Evolutionary conservation across 176 grass and related monocot genomes (phyloP).

Genomic region (Thalia dealbata): DNA sequence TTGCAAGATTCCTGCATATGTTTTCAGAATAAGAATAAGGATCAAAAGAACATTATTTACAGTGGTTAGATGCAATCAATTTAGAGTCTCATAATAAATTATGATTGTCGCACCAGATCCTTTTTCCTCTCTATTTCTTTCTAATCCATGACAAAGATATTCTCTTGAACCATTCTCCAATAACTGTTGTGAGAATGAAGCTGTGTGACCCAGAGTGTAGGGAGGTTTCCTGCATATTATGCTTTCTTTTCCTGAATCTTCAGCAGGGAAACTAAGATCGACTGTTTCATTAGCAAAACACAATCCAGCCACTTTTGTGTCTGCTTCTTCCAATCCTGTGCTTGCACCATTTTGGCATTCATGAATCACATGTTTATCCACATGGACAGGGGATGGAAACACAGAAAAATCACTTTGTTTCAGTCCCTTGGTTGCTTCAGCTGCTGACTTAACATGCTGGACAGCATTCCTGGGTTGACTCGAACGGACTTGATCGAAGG

Average conservation of each 20-base stretch:
- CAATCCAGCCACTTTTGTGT: constrained; percentile 29
- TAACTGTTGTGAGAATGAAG: constrained; percentile 43
- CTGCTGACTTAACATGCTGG: constrained; percentile 41
- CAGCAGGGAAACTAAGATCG: constrained; percentile 41
- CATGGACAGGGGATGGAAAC: constrained; percentile 12
- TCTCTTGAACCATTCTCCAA: constrained; percentile 44
- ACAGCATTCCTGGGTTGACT: constrained; percentile 40
- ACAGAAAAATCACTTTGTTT: constrained; percentile 44
- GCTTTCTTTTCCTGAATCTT: constrained; percentile 50
- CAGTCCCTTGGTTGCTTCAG: constrained; percentile 53
- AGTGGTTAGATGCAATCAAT: constrained; percentile 28
- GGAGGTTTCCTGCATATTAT: constrained; percentile 52
- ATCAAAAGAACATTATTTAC: background rate
- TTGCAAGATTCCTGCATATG: constrained; percentile 32
- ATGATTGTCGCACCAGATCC: constrained; percentile 56
- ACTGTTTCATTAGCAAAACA: constrained; percentile 28
- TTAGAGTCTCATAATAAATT: constrained; percentile 16
- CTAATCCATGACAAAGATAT: constrained; percentile 40
- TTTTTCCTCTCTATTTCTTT: constrained; percentile 48
- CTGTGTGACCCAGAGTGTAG: constrained; percentile 34
- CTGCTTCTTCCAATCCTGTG: constrained; percentile 45
- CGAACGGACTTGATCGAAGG: constrained; percentile 20
- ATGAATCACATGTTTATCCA: constrained; percentile 18
- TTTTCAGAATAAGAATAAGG: background rate
- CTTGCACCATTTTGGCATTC: constrained; percentile 35